Percentiles rank a stretch among this genome's conserved stretches.
Evolutionary conservation across 768 basidiomycete genomes (phyloP).

Genomic region (Lactifluus pinguis): DNA sequence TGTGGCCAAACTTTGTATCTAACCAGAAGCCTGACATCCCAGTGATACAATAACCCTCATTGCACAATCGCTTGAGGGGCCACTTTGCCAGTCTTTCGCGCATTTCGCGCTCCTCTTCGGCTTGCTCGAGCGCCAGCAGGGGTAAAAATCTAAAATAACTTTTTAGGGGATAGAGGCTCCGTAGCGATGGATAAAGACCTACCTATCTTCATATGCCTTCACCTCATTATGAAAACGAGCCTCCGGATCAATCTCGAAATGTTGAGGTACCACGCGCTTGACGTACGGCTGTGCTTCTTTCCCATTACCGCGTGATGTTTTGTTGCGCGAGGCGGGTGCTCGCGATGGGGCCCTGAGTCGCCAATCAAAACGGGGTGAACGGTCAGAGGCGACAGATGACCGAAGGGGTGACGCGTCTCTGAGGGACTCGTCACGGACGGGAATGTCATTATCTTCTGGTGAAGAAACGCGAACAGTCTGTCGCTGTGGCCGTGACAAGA

Average conservation of each 20-base stretch:
- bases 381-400: background rate
- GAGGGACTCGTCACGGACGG: background rate
- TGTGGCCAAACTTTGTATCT: constrained; percentile 50
- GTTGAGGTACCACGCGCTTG: constrained; percentile 34
- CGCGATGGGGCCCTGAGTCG: constrained; percentile 45
- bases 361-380: constrained; percentile 48
- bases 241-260: constrained; percentile 26
- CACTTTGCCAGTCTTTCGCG: constrained; percentile 59
- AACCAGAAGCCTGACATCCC: constrained; percentile 62
- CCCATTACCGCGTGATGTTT: constrained; percentile 4
- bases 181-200: constrained; percentile 12
- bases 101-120: constrained; percentile 50
- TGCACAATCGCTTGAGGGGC: constrained; percentile 47
- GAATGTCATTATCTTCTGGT: background rate
- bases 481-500: background rate
- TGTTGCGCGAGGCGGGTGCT: background rate
- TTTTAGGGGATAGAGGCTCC: background rate
- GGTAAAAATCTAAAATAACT: constrained; percentile 44
- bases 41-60: constrained; percentile 68
- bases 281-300: constrained; percentile 22
- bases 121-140: constrained; percentile 49
- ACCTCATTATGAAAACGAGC: constrained; percentile 43
- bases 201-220: constrained; percentile 48
- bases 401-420: constrained; percentile 2
- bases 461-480: background rate